Percentiles rank a stretch among this genome's conserved stretches.
Evolutionary conservation across 1,284 basidiomycete species (phyloP).

Genomic region (Volvariella surrecta): DNA sequence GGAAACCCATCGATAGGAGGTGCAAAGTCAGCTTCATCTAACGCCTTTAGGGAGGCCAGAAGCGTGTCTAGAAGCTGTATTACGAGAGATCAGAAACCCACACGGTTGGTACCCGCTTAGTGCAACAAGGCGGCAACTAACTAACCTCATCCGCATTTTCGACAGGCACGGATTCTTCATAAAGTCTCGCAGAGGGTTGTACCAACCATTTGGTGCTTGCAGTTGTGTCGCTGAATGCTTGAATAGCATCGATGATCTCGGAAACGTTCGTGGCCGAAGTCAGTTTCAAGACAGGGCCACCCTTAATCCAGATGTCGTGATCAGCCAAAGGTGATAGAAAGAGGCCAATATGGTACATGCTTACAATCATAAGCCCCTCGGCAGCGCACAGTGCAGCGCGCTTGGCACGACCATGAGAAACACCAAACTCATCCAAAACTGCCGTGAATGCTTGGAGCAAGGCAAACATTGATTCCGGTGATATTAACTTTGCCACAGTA

Average conservation of each 20-base stretch:
- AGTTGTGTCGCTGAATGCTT: conserved; percentile 55
- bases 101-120: background rate
- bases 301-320: conserved; percentile 27
- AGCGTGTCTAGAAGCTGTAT: conserved; percentile 55
- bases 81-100: conserved; percentile 4
- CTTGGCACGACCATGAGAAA: conserved; percentile 80
- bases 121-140: conserved; percentile 1
- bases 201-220: conserved; percentile 51
- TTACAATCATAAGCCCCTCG: conserved; percentile 79
- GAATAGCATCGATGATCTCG: conserved; percentile 60
- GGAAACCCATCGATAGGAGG: conserved; percentile 51
- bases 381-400: conserved; percentile 80
- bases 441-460: conserved; percentile 76
- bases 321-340: background rate
- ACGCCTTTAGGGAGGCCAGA: conserved; percentile 43
- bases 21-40: conserved; percentile 49
- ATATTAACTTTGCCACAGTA: conserved; percentile 67
- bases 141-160: conserved; percentile 55
- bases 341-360: conserved; percentile 14
- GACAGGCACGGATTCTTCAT: conserved; percentile 29
- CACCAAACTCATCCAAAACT: conserved; percentile 86
- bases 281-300: conserved; percentile 47
- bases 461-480: conserved; percentile 65
- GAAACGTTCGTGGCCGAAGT: conserved; percentile 40
- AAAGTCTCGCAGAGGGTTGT: conserved; percentile 44